These are phyloP conservation scores for Leccinum uliginosum DNA, from an alignment of 768 basidiomycete genomes.

Conservation along the genomic window DNA sequence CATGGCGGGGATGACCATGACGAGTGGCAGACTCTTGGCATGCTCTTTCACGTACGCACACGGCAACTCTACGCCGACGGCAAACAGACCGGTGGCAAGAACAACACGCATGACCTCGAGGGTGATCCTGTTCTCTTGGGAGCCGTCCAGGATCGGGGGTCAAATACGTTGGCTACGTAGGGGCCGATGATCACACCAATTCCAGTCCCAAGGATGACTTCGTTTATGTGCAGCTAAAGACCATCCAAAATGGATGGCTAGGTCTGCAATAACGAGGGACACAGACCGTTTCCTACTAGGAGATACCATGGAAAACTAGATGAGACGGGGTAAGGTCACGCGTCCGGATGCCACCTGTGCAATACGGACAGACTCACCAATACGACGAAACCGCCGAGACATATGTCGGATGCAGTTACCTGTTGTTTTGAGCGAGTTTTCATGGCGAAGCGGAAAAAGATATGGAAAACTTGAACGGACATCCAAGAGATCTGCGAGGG, in stretches of 20 bases:
- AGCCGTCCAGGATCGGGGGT: constrained; percentile 73
- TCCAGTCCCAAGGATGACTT: constrained; percentile 86
- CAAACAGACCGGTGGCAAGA: constrained; percentile 88
- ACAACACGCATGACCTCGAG: constrained; percentile 85
- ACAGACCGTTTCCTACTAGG: constrained; percentile 67
- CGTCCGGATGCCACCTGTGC: neutral
- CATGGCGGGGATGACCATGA: constrained; percentile 81
- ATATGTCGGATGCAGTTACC: constrained; percentile 53
- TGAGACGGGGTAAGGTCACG: neutral
- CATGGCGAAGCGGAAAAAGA: neutral
- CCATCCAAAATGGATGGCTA: neutral
- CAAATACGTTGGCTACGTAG: constrained; percentile 62
- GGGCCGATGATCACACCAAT: constrained; percentile 65
- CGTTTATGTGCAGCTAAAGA: constrained; percentile 76
- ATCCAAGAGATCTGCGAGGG: constrained; percentile 15
- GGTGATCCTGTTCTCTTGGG: constrained; percentile 56
- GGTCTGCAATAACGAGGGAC: neutral
- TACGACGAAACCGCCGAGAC: constrained; percentile 55
- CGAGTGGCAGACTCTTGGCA: constrained; percentile 54
- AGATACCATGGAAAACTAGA: constrained; percentile 84
- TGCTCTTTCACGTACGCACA: constrained; percentile 79
- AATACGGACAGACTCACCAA: constrained; percentile 29
- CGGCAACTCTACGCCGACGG: constrained; percentile 92
- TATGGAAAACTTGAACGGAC: constrained; percentile 21
- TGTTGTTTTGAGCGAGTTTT: constrained; percentile 31